A percentile compares a stretch with the other conserved stretches of the same genome.
These are phyloP conservation scores for Mucor plumbeus DNA, from an alignment of 371 early-diverging fungal genomes.

Conservation along the genomic window DNA sequence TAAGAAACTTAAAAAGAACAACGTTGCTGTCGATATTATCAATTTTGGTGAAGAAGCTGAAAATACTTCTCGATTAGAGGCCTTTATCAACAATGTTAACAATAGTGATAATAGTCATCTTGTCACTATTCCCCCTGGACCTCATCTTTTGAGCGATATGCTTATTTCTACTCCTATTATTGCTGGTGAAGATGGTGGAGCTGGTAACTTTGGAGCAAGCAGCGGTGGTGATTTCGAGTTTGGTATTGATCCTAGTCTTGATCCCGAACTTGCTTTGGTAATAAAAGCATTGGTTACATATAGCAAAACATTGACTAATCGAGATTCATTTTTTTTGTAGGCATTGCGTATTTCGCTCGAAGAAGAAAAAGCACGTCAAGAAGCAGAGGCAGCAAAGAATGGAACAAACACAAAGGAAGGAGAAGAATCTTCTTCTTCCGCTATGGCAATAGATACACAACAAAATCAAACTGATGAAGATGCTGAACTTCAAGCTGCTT, in stretches of 20 bases:
- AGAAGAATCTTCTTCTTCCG: constrained; percentile 50
- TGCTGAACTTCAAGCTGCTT: constrained; percentile 64
- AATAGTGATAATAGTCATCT: constrained; percentile 85
- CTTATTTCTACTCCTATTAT: constrained; percentile 88
- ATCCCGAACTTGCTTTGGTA: constrained; percentile 95
- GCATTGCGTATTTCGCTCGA: constrained; percentile 96
- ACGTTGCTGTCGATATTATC: constrained; percentile 93
- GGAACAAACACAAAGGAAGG: constrained; percentile 27
- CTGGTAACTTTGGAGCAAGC: constrained; percentile 64
- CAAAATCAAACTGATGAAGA: constrained; percentile 38
- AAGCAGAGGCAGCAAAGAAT: constrained; percentile 64
- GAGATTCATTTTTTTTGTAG: constrained; percentile 31
- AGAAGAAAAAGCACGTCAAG: constrained; percentile 95
- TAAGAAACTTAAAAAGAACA: constrained; percentile 97
- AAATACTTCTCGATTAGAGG: constrained; percentile 90
- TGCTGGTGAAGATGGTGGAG: constrained; percentile 81
- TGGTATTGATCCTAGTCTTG: constrained; percentile 94
- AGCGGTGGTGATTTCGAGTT: constrained; percentile 84
- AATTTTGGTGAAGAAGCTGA: constrained; percentile 96
- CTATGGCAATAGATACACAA: constrained; percentile 55
- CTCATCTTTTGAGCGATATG: constrained; percentile 92
- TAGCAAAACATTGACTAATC: neutral
- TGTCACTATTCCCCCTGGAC: constrained; percentile 93
- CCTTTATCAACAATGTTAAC: constrained; percentile 90
- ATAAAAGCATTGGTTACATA: neutral